These are phyloP conservation scores for Phanerochaete sordida DNA, from an alignment of 768 basidiomycete species.

Conservation along the genomic window DNA sequence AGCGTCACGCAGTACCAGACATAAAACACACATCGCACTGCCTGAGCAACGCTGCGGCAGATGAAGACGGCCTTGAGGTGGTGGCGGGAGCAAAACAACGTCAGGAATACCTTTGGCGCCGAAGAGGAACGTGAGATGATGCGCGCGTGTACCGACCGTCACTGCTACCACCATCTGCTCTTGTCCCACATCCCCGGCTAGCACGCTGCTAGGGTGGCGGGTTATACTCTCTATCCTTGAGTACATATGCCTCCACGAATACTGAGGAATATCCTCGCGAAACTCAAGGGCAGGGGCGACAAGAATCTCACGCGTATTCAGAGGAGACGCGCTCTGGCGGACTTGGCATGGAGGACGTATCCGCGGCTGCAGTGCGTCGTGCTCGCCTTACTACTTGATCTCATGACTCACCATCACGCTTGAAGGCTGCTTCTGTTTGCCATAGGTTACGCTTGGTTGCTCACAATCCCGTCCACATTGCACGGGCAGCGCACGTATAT, in stretches of 20 bases:
- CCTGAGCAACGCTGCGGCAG: too few species aligned
- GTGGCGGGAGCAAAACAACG: not conserved
- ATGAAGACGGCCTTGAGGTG: too few species aligned
- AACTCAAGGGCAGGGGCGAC: constrained; percentile 7
- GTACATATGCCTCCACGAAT: not conserved
- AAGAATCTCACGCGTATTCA: constrained; percentile 7
- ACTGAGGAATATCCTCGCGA: not conserved
- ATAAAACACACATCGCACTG: too few species aligned
- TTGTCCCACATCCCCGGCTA: not conserved
- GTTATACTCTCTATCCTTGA: not conserved
- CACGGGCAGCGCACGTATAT: constrained; percentile 75
- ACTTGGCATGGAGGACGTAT: constrained; percentile 3
- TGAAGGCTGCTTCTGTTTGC: constrained; percentile 54
- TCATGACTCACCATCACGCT: not conserved
- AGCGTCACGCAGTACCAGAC: too few species aligned
- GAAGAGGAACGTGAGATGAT: not conserved
- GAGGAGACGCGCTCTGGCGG: constrained; percentile 6
- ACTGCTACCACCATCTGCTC: not conserved
- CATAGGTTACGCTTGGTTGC: constrained; percentile 79
- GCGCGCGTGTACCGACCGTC: not conserved
- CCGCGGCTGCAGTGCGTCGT: constrained; percentile 7
- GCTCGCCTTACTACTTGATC: not conserved
- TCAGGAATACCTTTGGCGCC: not conserved
- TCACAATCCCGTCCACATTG: constrained; percentile 63
- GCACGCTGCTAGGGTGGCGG: not conserved